phyloP scores from a whole-genome alignment of 805 yeast genomes.

The Candida vaughaniae region DNA sequence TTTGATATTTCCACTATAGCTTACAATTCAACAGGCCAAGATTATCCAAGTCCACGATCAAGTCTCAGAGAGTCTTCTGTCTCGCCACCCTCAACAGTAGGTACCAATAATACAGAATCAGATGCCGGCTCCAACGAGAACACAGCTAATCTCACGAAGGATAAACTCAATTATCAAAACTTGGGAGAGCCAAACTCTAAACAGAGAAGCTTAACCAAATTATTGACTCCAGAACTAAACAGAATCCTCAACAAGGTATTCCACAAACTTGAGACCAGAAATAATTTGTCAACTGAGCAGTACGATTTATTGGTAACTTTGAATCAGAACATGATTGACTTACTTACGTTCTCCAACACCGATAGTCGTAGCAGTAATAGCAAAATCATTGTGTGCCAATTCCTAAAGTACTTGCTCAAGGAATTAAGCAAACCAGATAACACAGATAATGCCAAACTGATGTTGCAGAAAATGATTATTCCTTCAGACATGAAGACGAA shows the following conservation, averaged over 20 bases:
- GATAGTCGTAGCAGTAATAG: conserved; percentile 12
- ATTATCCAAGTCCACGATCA: conserved; percentile 15
- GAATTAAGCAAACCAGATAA: conserved; percentile 27
- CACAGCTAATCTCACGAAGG: background rate
- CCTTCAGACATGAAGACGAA: conserved; percentile 26
- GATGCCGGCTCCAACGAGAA: background rate
- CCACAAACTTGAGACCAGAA: conserved; percentile 33
- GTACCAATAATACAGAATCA: background rate
- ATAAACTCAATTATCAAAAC: conserved; percentile 9
- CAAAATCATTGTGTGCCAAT: conserved; percentile 37
- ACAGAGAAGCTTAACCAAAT: conserved; percentile 17
- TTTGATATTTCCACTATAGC: conserved; percentile 37
- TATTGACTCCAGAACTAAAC: conserved; percentile 27
- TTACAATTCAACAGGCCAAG: conserved; percentile 8
- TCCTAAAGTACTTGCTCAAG: conserved; percentile 37
- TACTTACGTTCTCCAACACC: conserved; percentile 22
- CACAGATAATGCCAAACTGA: conserved; percentile 10
- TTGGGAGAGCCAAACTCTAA: conserved; percentile 12
- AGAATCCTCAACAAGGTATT: conserved; percentile 42
- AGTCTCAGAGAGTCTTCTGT: conserved; percentile 20
- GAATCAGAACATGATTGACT: conserved; percentile 32
- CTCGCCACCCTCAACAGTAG: conserved; percentile 15
- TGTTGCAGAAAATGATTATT: conserved; percentile 31
- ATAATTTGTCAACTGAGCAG: conserved; percentile 30
- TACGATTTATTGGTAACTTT: conserved; percentile 37